Conservation (phyloP, 257 asterid species). For the Coffea eugenioides region DNA sequence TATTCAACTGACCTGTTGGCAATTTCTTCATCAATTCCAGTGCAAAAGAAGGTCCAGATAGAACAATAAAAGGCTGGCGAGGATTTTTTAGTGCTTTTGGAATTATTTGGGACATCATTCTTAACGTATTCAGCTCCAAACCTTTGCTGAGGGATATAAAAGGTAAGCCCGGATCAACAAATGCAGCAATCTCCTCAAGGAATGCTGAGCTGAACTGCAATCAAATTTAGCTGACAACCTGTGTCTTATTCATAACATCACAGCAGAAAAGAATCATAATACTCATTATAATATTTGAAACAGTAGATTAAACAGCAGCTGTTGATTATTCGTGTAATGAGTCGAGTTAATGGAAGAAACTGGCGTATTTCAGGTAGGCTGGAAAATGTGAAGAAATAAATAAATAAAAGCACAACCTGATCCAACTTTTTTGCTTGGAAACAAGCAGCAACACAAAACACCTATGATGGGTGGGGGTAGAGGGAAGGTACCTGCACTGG, state of each 20-base stretch:
- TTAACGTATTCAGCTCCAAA: slow-evolving; percentile 74
- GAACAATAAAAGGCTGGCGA: slow-evolving; percentile 84
- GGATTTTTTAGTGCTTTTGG: slow-evolving; percentile 75
- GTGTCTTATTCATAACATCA: not conserved
- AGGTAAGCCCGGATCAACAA: slow-evolving; percentile 84
- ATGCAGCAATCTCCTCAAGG: slow-evolving; percentile 73
- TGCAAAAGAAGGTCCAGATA: slow-evolving; percentile 94
- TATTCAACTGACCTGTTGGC: slow-evolving; percentile 70
- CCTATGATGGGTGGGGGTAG: not conserved
- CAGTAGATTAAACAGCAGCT: not conserved
- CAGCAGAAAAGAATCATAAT: not conserved
- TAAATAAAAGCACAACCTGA: not conserved
- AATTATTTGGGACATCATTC: slow-evolving; percentile 92
- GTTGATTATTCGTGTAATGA: not conserved
- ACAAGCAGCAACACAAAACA: not conserved
- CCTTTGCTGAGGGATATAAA: slow-evolving; percentile 96
- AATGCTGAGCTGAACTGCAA: slow-evolving; percentile 87
- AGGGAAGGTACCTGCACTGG: slow-evolving; percentile 70
- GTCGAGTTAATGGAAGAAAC: not conserved
- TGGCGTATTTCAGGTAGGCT: not conserved
- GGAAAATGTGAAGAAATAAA: not conserved
- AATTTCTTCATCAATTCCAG: slow-evolving; percentile 83
- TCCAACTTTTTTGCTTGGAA: not conserved
- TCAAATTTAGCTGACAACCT: slow-evolving; percentile 19
- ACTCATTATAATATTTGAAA: not conserved